These are phyloP conservation scores for Sergeia podlipaevii DNA, from an alignment of 208 protist species.

Conservation along the genomic window DNA sequence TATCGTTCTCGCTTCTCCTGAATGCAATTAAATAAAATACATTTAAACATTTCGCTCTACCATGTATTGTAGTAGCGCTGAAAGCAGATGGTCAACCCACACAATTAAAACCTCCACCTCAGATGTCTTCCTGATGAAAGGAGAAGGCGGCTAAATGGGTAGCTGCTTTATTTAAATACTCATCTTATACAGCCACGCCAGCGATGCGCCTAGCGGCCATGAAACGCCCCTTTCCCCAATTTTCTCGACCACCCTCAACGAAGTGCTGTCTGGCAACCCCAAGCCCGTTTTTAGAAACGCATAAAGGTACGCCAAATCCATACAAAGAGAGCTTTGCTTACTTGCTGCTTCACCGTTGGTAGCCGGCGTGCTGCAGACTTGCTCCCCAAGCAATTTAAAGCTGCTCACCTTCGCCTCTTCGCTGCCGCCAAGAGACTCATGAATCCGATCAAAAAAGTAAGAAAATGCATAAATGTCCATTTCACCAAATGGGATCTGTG, in stretches of 20 bases:
- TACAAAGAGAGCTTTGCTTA: constrained; percentile 38
- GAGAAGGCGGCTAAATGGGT: background rate
- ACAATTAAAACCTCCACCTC: background rate
- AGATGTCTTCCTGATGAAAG: background rate
- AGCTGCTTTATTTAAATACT: background rate
- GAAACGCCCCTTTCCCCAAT: constrained; percentile 55
- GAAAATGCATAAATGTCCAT: constrained; percentile 55
- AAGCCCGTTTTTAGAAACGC: constrained; percentile 48
- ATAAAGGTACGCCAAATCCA: constrained; percentile 80
- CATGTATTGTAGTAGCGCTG: no score
- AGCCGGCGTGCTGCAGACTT: constrained; percentile 13
- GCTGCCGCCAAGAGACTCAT: constrained; percentile 9
- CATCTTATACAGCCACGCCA: constrained; percentile 17
- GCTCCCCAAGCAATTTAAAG: constrained; percentile 20
- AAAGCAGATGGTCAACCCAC: background rate
- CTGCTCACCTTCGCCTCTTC: constrained; percentile 10
- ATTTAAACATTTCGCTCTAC: no score
- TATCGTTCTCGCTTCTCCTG: no score
- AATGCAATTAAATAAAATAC: constrained; percentile 1
- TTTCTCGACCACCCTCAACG: constrained; percentile 42
- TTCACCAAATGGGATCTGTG: constrained; percentile 6
- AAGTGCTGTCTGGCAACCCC: constrained; percentile 33
- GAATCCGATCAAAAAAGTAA: constrained; percentile 66
- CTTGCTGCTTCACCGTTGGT: background rate
- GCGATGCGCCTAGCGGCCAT: constrained; percentile 80